Percentiles rank a stretch among this genome's conserved stretches.
Conservation (phyloP, 2,329 filamentous ascomycete species). For the Colletotrichum orchidophilum region DNA sequence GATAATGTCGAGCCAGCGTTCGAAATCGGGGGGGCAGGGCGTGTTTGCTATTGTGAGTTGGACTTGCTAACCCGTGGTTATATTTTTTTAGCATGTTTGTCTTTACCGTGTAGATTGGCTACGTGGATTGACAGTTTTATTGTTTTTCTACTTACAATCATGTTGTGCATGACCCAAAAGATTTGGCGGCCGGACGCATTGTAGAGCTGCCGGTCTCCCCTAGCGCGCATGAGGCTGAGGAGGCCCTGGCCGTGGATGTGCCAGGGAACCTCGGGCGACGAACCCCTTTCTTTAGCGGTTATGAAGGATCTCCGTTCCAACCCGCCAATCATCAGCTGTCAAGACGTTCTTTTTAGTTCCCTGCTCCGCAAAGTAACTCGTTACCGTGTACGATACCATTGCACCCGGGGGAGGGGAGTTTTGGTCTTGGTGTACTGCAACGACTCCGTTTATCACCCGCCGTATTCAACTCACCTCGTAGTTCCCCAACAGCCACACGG, state of each 20-base stretch:
- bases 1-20: constrained; percentile 47
- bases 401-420: background rate
- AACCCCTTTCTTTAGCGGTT: background rate
- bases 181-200: constrained; percentile 40
- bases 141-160: constrained; percentile 44
- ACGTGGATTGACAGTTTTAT: too few relatives aligned
- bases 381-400: background rate
- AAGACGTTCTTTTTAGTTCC: background rate
- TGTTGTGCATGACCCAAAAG: constrained; percentile 51
- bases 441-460: background rate
- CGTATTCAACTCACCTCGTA: constrained; percentile 46
- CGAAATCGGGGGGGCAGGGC: constrained; percentile 47
- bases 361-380: background rate
- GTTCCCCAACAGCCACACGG: constrained; percentile 51
- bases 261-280: constrained; percentile 38
- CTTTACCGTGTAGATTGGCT: too few relatives aligned
- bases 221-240: constrained; percentile 47
- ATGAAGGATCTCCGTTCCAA: constrained; percentile 35
- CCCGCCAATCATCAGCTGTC: constrained; percentile 49
- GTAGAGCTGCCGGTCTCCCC: constrained; percentile 41
- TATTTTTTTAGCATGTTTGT: too few relatives aligned
- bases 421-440: background rate
- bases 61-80: constrained; percentile 44
- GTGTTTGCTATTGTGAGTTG: constrained; percentile 44
- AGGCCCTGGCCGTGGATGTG: constrained; percentile 48